Base-by-base conservation (phyloP, 176 grass and related monocot genomes). In the Poa pratensis region DNA sequence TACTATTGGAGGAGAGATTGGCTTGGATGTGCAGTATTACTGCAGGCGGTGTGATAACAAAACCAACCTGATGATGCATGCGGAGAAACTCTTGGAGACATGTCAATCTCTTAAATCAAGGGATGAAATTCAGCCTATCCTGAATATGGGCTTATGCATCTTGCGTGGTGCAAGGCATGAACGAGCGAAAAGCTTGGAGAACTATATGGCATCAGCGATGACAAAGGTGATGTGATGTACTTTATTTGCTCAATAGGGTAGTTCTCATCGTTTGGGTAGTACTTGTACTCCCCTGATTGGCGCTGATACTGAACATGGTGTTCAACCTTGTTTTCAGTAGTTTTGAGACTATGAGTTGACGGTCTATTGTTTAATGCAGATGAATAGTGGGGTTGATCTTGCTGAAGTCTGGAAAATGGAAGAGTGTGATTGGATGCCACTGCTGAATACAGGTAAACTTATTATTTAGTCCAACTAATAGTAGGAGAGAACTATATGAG, bases 11-110 rank as follows among this genome's bases (percentile, higher is more conserved):
- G 96, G 93, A 86, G 69, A 28, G 42, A 89, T 99, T 39, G 89
- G 64, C 62, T 82, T 99, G 75, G 90, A 99, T 88, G 86, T 93
- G 15, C 91, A 99, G 79, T 99, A 99, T 87, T 91, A 84, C 42
- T 99, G 96, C 80, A 90, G 93, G 76, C 61, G 86, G 18, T 99
- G 96, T 82, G 96, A 99, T 69, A 95, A 92, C 86, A 99, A 91
- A 91, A 94, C 80, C 13, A 89, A 99, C 60, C 79, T 99, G 45
- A 83, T 99, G 80, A 80, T 77, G 53, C 90, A 96, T 84, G 83
- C 94, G 74, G 87, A 79, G 26, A 82, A 89, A 54, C 77, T 90
- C 42, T 46, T 89, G 50, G 92, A 83, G 85, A 86, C 60, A 79
- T 99, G 91, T 53, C 77, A 75, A 86, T 93, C 89, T 80, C 73